These are phyloP conservation scores for Magnolia changhungtana DNA, from an alignment of 164 flowering plant genomes.

Conservation along the genomic window DNA sequence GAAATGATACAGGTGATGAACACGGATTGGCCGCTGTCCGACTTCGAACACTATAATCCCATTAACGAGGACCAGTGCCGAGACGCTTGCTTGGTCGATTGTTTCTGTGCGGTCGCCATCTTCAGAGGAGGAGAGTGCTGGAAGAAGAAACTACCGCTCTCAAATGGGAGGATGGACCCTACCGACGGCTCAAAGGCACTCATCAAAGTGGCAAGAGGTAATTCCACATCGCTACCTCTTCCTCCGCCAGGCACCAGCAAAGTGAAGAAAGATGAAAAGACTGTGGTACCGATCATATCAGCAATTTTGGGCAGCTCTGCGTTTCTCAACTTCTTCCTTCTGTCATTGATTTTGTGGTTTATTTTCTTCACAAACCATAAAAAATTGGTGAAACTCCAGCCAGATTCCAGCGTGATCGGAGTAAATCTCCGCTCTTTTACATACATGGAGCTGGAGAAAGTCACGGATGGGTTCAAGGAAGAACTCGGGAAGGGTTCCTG, in stretches of 20 bases:
- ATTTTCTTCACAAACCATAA: neutral
- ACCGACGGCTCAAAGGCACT: slow-evolving; percentile 12
- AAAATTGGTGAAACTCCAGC: neutral
- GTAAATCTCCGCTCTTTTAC: slow-evolving; percentile 12
- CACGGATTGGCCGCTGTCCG: slow-evolving; percentile 42
- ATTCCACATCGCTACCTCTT: neutral
- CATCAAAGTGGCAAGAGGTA: slow-evolving; percentile 11
- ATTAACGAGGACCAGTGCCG: slow-evolving; percentile 33
- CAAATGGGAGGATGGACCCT: slow-evolving; percentile 12
- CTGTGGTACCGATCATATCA: neutral
- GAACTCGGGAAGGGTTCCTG: slow-evolving; percentile 16
- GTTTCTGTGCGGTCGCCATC: slow-evolving; percentile 47
- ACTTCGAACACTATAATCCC: slow-evolving; percentile 20
- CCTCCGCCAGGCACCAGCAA: neutral
- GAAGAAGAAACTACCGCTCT: slow-evolving; percentile 21
- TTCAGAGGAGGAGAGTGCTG: slow-evolving; percentile 17
- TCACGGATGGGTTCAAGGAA: slow-evolving; percentile 21
- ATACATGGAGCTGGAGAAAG: slow-evolving; percentile 20
- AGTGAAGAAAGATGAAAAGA: neutral
- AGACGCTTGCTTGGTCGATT: slow-evolving; percentile 43
- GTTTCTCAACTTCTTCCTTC: slow-evolving; percentile 8
- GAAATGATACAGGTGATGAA: slow-evolving; percentile 7
- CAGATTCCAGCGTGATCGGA: neutral
- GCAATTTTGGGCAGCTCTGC: slow-evolving; percentile 10
- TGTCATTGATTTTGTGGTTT: neutral